Conservation (phyloP, 139 green algal genomes). For the Raphidocelis subcapitata region DNA sequence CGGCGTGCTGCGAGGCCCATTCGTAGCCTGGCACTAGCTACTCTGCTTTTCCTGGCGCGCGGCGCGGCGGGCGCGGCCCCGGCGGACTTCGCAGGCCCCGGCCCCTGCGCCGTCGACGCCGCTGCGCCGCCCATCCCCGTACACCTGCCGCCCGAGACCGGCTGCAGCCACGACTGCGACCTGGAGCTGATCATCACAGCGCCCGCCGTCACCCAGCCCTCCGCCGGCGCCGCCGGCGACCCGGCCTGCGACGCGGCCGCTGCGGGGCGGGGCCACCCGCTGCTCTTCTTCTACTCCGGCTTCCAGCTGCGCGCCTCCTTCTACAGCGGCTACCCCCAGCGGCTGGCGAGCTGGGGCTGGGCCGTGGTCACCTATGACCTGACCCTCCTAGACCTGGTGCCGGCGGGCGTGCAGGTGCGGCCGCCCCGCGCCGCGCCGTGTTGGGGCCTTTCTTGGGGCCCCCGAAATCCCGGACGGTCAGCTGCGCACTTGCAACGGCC, state of each 20-base stretch:
- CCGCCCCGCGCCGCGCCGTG: too few species aligned
- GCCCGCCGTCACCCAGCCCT: neutral
- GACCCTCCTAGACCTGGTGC: constrained; percentile 5
- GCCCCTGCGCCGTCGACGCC: too few species aligned
- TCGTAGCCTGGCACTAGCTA: too few species aligned
- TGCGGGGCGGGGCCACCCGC: too few species aligned
- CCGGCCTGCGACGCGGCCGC: too few species aligned
- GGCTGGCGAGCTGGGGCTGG: constrained; percentile 25
- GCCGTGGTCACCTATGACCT: constrained; percentile 29
- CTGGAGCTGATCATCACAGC: neutral
- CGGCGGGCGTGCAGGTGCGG: constrained; percentile 15
- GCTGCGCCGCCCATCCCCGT: neutral
- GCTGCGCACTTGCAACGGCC: too few species aligned
- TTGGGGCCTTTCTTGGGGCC: too few species aligned
- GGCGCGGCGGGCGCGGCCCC: too few species aligned
- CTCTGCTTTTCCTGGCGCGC: too few species aligned
- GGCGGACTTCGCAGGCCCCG: neutral
- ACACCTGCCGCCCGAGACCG: neutral
- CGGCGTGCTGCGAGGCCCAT: too few species aligned
- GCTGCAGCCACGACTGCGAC: constrained; percentile 9
- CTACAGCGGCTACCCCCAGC: constrained; percentile 16
- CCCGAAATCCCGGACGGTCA: too few species aligned
- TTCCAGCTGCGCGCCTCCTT: constrained; percentile 21
- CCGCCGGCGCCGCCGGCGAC: neutral
- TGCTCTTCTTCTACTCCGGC: constrained; percentile 13